Evolutionary conservation across 495 filamentous ascomycete species (phyloP), one percentile per base, ranked within the genome.

Genomic region (Chaetomium cochliodes): DNA sequence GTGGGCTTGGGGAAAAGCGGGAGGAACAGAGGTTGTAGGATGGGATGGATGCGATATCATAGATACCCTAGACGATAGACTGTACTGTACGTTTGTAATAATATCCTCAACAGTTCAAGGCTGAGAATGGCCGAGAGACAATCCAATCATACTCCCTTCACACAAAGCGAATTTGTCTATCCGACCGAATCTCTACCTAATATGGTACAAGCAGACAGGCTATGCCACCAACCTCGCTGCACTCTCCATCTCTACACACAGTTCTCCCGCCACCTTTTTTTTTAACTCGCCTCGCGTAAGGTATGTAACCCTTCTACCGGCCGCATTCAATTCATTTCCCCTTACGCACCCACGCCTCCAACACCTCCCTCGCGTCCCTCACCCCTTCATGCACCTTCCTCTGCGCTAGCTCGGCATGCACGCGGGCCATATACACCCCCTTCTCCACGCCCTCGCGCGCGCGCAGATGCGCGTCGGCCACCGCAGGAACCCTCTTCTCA

Each of bases 281-380:
- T 20, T 15, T 44, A 12, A n/a, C 22, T 26, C 49, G 6, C 33
- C 52, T 15, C 41, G 58, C 2, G 30, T n/a, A n/a, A n/a, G n/a
- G n/a, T n/a, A n/a, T n/a, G 30, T 7, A 33, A 33, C 3, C 30
- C 30, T 33, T 28, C 3, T 3, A 20, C 15, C 13, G 13, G 39
- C 13, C 28, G 2, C 28, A 2, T 6, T 44, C 33, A 12, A 1
- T 67, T 72, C 74, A 90, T 81, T 88, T 89, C 50, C 91, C 92
- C 82, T 96, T 93, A 79, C 86, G 90, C 44, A 98, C 90, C 90
- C 93, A 89, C 42, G 85, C 87, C 81, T 97, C 92, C 46, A 96
- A 75, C 66, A 81, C 82, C 78, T 90, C 89, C 68, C 92, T 83
- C 55, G 82, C 86, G 25, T 86, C 83, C 55, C 77, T 81, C 57